Conservation (phyloP, 2,329 filamentous ascomycete species). For the Pleoardoris graminearum region DNA sequence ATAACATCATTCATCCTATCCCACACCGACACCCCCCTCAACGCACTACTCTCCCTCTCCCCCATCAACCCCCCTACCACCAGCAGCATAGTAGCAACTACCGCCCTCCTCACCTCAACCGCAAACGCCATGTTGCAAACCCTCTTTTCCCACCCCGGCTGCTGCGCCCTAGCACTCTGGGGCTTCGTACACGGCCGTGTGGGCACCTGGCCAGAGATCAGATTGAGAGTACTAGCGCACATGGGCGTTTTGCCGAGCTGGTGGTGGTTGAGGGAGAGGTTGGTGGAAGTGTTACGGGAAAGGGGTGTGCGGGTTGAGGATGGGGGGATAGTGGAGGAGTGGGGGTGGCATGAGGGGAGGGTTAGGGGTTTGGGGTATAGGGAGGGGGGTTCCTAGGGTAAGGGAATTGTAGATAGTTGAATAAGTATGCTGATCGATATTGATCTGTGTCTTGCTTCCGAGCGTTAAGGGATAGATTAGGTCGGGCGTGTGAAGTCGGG, state of each 20-base stretch:
- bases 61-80: too few species aligned
- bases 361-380: too few species aligned
- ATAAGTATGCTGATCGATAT: too few species aligned
- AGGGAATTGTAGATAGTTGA: too few species aligned
- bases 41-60: background rate
- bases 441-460: too few species aligned
- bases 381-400: too few species aligned
- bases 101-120: constrained; percentile 1
- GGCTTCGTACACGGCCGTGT: background rate
- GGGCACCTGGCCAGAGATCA: constrained; percentile 5
- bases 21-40: too few species aligned
- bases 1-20: too few species aligned
- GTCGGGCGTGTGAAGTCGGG: too few species aligned
- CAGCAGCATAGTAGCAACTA: too few species aligned
- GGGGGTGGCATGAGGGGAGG: background rate
- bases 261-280: constrained; percentile 25
- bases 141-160: constrained; percentile 1
- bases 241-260: constrained; percentile 27
- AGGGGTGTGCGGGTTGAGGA: background rate
- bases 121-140: constrained; percentile 3
- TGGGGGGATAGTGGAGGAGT: background rate
- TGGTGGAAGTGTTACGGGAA: background rate
- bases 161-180: constrained; percentile 9
- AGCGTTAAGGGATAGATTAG: too few species aligned
- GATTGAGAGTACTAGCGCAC: constrained; percentile 20